Conservation (phyloP, 192 early-diverging fungal species). For the Coemansia asiatica region DNA sequence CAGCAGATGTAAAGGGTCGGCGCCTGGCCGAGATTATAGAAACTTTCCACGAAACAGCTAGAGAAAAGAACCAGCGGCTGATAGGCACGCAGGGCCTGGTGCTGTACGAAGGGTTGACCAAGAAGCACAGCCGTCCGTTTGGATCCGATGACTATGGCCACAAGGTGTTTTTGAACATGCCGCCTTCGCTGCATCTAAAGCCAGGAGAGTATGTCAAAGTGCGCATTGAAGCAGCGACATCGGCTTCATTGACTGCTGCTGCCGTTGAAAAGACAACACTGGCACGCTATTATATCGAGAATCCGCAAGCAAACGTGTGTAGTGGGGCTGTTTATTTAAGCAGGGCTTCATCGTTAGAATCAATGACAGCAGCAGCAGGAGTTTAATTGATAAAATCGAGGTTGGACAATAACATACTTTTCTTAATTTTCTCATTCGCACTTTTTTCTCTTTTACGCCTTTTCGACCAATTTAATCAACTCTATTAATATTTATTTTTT, state of each 20-base stretch:
- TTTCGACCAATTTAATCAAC: no score
- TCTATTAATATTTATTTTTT: not conserved
- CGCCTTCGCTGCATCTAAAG: slow-evolving; percentile 10
- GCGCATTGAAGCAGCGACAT: slow-evolving; percentile 35
- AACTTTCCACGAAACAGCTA: slow-evolving; percentile 62
- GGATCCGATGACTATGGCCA: slow-evolving; percentile 70
- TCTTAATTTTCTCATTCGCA: no score
- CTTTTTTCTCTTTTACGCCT: not conserved
- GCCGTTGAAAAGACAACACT: slow-evolving; percentile 38
- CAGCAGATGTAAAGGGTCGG: slow-evolving; percentile 60
- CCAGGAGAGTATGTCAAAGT: slow-evolving; percentile 49
- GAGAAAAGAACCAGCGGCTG: slow-evolving; percentile 54
- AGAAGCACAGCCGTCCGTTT: slow-evolving; percentile 47
- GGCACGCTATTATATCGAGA: slow-evolving; percentile 19
- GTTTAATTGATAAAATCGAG: no score
- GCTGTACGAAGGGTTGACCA: slow-evolving; percentile 57
- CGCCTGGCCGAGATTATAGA: slow-evolving; percentile 68
- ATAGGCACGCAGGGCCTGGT: slow-evolving; percentile 57
- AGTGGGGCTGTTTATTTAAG: not conserved
- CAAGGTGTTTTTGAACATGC: slow-evolving; percentile 62
- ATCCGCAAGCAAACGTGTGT: slow-evolving; percentile 19
- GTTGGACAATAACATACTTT: no score
- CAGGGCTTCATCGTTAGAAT: not conserved
- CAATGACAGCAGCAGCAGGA: not conserved
- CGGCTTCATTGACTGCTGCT: slow-evolving; percentile 39